Percentiles rank a stretch among this genome's conserved stretches.
Conservation (phyloP, 192 early-diverging fungal species). For the Gryganskiella cystojenkinii region DNA sequence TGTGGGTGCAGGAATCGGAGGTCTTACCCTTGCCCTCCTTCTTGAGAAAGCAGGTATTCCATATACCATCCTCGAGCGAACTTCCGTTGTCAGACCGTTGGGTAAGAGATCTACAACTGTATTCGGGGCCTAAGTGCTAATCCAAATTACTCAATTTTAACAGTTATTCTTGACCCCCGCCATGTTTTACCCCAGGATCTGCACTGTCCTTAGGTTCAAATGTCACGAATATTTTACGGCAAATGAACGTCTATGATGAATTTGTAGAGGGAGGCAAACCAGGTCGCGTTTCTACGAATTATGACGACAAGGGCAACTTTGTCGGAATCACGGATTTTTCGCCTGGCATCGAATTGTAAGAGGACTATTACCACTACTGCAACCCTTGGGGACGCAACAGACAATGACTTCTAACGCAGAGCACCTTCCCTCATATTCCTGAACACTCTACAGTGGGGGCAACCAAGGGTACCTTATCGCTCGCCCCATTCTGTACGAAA, state of each 20-base stretch:
- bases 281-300: too few species aligned
- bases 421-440: background rate
- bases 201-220: background rate
- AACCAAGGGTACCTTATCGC: background rate
- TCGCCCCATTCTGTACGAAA: background rate
- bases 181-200: background rate
- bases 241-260: conserved; percentile 1
- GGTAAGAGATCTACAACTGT: background rate
- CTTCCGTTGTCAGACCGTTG: conserved; percentile 3
- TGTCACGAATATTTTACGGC: background rate
- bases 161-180: background rate
- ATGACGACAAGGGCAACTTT: too few species aligned
- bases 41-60: conserved; percentile 14
- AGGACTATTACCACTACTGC: too few species aligned
- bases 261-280: too few species aligned
- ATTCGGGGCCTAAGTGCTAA: too few species aligned
- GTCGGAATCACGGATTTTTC: too few species aligned
- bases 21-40: conserved; percentile 9
- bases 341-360: too few species aligned
- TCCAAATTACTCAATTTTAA: background rate
- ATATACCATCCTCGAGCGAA: conserved; percentile 25
- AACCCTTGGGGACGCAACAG: background rate
- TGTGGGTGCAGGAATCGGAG: conserved; percentile 30
- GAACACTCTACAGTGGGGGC: background rate
- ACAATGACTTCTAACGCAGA: too few species aligned